Conservation (phyloP, 2,329 filamentous ascomycete genomes). For the Colletotrichum sidae region DNA sequence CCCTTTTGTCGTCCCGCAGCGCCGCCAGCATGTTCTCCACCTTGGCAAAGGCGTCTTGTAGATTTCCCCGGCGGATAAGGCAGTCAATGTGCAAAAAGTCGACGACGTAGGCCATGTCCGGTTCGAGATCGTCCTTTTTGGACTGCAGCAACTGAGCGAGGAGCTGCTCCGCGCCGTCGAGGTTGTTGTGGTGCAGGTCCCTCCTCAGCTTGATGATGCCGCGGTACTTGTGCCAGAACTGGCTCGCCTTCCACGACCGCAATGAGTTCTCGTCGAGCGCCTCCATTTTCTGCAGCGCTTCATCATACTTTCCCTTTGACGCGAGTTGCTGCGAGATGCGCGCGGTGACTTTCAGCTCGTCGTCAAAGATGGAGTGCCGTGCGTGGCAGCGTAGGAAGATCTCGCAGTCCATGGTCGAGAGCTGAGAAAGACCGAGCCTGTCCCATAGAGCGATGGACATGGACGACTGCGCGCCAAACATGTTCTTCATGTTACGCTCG, state of each 20-base stretch:
- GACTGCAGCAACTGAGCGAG: constrained; percentile 65
- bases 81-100: constrained; percentile 65
- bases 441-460: constrained; percentile 81
- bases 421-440: constrained; percentile 72
- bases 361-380: constrained; percentile 72
- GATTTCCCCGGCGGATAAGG: constrained; percentile 59
- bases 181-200: constrained; percentile 67
- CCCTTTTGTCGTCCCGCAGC: constrained; percentile 58
- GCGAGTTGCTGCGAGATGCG: constrained; percentile 70
- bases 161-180: constrained; percentile 62
- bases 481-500: constrained; percentile 78
- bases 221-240: constrained; percentile 76
- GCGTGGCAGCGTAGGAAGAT: constrained; percentile 81
- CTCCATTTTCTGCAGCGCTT: constrained; percentile 63
- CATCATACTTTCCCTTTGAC: constrained; percentile 76
- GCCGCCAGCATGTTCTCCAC: constrained; percentile 58
- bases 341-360: constrained; percentile 80
- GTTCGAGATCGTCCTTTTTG: constrained; percentile 61
- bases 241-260: constrained; percentile 81
- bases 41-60: constrained; percentile 60
- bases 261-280: constrained; percentile 69
- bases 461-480: constrained; percentile 79
- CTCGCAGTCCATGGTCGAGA: constrained; percentile 73
- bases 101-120: constrained; percentile 63
- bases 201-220: constrained; percentile 74